These are phyloP conservation scores for Xylaria sp. DNA, from an alignment of 2,329 filamentous ascomycete species.

Conservation along the genomic window DNA sequence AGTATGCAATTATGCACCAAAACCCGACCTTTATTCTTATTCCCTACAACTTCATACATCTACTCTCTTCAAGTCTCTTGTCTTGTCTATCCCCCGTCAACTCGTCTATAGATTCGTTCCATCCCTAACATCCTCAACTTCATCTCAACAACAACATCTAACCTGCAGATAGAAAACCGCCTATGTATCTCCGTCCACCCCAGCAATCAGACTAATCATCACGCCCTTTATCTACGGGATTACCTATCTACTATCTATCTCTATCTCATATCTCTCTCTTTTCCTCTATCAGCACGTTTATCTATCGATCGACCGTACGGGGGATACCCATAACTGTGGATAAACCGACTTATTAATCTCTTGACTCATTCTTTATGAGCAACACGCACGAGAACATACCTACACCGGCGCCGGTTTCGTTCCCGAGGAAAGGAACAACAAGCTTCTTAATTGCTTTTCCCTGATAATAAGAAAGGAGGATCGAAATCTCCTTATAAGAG, in stretches of 20 bases:
- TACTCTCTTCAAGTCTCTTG: too few relatives aligned
- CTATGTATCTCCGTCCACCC: background rate
- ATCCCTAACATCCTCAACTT: background rate
- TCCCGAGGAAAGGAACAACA: background rate
- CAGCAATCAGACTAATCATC: background rate
- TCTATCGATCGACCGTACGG: background rate
- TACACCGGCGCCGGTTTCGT: conserved; percentile 11
- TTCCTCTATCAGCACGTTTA: background rate
- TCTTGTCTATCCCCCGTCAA: background rate
- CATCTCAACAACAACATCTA: background rate
- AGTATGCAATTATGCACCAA: too few relatives aligned
- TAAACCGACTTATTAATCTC: background rate
- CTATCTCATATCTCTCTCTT: background rate
- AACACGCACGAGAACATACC: background rate
- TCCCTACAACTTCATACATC: too few relatives aligned
- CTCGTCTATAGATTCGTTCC: background rate
- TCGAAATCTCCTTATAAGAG: conserved; percentile 4
- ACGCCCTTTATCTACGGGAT: background rate
- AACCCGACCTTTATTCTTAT: too few relatives aligned
- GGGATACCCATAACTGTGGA: background rate
- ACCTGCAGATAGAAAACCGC: background rate
- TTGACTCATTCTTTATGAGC: conserved; percentile 18
- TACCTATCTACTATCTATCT: background rate
- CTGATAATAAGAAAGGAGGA: background rate
- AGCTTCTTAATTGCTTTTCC: background rate